Base-by-base conservation (phyloP, 371 early-diverging fungal genomes). In the Rhizopus delemar region DNA sequence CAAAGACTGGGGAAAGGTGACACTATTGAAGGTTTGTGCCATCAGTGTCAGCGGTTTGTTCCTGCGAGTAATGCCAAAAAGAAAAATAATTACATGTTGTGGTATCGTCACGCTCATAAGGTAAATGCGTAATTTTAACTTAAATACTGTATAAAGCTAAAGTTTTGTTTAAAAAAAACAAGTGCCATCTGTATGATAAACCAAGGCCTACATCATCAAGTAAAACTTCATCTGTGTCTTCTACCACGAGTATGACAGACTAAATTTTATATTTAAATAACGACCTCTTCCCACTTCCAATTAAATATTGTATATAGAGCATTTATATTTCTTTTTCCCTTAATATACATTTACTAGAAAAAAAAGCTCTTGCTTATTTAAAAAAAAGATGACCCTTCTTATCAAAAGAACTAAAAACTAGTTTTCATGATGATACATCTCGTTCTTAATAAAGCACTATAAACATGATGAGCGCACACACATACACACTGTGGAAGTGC, bases 21-120 rank as follows among this genome's bases (percentile, higher is more conserved):
- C 54, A 70, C 83, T 41, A 78, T 90, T 57, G 93, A 91, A 69
- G 93, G 93, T 0, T 72, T 89, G 1, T 93, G 93, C 64, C 90
- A 92, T 63, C 88, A 91, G 59, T 93, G 93, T 64, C 66, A 75
- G 33, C 74, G 83, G 33, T 93, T 90, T 90, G 78, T 92, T 51
- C 84, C 89, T 3, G 77, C 93, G 34, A 78, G 87, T 56, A 85
- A 80, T 51, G 67, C 82, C 13, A 93, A 92, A 69, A 83, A 85
- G 34, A 74, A 83, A 53, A 83, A 86, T 66, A 83, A 80, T 61
- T 81, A 56, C 46, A 65, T 88, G 63, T 63, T 90, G 32, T 93
- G 93, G 93, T 93, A 86, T 68, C 74, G 93, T 8, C 93, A 93
- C 66, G 93, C 93, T 15, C 87, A 91, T 74, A 91, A 90, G 64